Percentiles rank a stretch among this genome's conserved stretches.
Evolutionary conservation across 2,329 filamentous ascomycete genomes (phyloP).

Genomic region (Geosmithia putterillii): DNA sequence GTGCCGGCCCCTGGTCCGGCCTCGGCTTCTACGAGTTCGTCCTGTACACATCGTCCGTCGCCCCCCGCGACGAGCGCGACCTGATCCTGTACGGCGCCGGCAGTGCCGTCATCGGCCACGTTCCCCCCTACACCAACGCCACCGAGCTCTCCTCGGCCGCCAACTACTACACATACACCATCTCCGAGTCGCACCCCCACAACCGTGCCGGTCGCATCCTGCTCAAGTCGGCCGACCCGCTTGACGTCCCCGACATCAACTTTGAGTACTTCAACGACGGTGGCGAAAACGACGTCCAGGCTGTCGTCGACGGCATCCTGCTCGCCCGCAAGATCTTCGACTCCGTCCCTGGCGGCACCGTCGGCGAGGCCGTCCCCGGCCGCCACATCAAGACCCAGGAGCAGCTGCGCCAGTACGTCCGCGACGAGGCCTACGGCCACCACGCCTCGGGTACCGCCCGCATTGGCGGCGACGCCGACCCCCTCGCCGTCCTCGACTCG

Average conservation of each 20-base stretch:
- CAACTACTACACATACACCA: conserved; percentile 5
- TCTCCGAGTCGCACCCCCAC: conserved; percentile 4
- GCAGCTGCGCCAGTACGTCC: conserved; percentile 1
- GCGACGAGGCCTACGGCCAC: conserved; percentile 40
- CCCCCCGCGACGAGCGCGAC: conserved; percentile 11
- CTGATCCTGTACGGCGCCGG: conserved; percentile 12
- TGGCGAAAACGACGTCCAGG: conserved; percentile 26
- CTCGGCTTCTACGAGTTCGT: conserved; percentile 9
- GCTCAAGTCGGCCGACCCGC: conserved; percentile 36
- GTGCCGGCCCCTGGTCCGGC: conserved; percentile 14
- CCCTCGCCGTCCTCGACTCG: conserved; percentile 40
- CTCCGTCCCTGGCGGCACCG: conserved; percentile 6
- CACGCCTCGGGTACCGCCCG: conserved; percentile 42
- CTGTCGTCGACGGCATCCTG: conserved; percentile 30
- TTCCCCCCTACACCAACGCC: conserved; percentile 13
- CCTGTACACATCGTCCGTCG: conserved; percentile 12
- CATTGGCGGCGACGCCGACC: conserved; percentile 40
- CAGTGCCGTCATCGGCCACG: conserved; percentile 17
- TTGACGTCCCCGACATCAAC: conserved; percentile 37
- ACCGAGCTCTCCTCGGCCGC: conserved; percentile 11
- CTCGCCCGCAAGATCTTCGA: conserved; percentile 22
- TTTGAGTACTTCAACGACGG: conserved; percentile 33
- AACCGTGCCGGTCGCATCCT: conserved; percentile 30
- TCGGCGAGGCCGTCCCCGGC: conserved; percentile 24
- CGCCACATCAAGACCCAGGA: conserved; percentile 16